Conservation (phyloP, 2,329 filamentous ascomycete genomes). For the Pestalotiopsis sp. region DNA sequence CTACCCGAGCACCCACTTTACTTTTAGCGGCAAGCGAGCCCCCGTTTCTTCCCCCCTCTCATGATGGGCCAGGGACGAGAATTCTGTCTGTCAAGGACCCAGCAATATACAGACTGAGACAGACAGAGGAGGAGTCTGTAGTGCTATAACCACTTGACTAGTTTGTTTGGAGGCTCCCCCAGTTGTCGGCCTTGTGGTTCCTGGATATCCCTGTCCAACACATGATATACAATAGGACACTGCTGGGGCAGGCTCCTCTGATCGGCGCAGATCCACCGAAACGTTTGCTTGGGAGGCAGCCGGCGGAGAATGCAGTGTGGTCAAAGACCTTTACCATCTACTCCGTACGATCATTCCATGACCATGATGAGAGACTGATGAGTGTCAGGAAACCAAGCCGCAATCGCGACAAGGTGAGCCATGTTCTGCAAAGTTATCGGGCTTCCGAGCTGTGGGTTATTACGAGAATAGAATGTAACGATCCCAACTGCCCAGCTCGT, state of each 20-base stretch:
- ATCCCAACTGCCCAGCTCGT: not conserved
- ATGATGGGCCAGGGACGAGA: not conserved
- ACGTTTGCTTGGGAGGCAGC: not conserved
- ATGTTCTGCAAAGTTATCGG: not conserved
- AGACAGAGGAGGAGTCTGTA: not conserved
- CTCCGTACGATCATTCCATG: not conserved
- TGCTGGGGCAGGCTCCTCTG: not conserved
- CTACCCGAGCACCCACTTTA: not conserved
- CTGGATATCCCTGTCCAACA: not conserved
- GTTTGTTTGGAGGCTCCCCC: not conserved
- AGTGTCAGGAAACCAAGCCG: not conserved
- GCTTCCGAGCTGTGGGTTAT: not conserved
- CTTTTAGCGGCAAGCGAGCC: not conserved
- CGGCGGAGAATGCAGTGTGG: not conserved
- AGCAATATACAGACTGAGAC: not conserved
- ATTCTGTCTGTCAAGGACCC: not conserved
- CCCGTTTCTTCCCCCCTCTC: not conserved
- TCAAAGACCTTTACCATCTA: not conserved
- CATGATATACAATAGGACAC: not conserved
- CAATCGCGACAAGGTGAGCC: not conserved
- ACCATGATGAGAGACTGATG: not conserved
- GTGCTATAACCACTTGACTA: not conserved
- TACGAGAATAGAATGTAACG: not conserved
- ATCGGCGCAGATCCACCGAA: not conserved
- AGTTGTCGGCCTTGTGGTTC: not conserved